Percentiles rank a stretch among this genome's conserved stretches.
Evolutionary conservation across 129 eudicot species (phyloP).

Genomic region (Flaveria robusta): DNA sequence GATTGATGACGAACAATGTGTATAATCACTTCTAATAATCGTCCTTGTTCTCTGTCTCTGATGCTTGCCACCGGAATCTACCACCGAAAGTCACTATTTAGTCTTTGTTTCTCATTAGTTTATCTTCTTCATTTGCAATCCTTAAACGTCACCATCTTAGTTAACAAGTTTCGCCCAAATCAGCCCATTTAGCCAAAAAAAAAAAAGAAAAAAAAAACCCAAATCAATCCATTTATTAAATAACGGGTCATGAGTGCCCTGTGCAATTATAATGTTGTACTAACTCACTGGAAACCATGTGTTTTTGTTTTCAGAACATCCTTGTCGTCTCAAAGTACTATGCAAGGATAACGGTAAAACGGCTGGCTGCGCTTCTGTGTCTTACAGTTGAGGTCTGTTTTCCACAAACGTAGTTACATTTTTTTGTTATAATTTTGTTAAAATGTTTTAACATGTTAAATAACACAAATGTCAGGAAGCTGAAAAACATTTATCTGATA

Average conservation of each 20-base stretch:
- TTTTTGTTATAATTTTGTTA: neutral
- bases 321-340: slow-evolving; percentile 85
- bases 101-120: too few relatives aligned
- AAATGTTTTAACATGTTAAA: neutral
- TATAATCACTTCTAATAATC: too few relatives aligned
- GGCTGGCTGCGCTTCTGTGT: slow-evolving; percentile 82
- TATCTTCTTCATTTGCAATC: too few relatives aligned
- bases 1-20: too few relatives aligned
- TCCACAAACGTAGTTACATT: neutral
- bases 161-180: neutral
- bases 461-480: slow-evolving; percentile 50
- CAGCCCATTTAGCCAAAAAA: neutral
- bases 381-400: slow-evolving; percentile 69
- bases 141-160: too few relatives aligned
- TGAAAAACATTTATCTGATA: slow-evolving; percentile 79
- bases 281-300: neutral
- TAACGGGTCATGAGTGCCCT: neutral
- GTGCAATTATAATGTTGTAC: neutral
- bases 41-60: too few relatives aligned
- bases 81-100: too few relatives aligned
- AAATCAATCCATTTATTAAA: neutral
- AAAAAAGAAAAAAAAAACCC: neutral
- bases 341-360: slow-evolving; percentile 73
- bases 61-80: too few relatives aligned
- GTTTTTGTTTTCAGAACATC: slow-evolving; percentile 57